These are phyloP conservation scores for Tagetes patula DNA, from an alignment of 129 eudicot genomes.

Conservation along the genomic window DNA sequence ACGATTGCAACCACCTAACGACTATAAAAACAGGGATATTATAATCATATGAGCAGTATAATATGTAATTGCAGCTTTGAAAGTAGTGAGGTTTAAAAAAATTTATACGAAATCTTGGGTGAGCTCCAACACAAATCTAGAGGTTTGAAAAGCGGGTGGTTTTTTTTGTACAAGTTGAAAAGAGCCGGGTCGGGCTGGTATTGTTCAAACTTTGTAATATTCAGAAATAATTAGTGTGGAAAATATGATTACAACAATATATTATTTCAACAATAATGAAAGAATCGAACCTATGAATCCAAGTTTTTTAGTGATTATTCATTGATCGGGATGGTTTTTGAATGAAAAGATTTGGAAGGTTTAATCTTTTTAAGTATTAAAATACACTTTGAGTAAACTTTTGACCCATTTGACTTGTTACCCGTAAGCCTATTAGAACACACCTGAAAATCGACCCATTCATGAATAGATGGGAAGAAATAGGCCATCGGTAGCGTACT, in stretches of 20 bases:
- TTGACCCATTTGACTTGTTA: not conserved
- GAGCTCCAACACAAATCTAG: not conserved
- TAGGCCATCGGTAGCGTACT: too few species aligned
- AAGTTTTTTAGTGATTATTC: too few species aligned
- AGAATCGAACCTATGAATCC: too few species aligned
- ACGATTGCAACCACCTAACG: slow-evolving; percentile 94
- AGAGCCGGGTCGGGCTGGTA: not conserved
- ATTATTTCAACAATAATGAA: not conserved
- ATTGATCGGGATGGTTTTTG: too few species aligned
- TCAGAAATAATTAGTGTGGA: not conserved
- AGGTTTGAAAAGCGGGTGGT: not conserved
- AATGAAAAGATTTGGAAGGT: not conserved
- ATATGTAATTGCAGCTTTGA: not conserved
- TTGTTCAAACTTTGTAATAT: not conserved
- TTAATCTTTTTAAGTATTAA: not conserved
- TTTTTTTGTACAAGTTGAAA: not conserved
- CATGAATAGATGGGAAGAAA: too few species aligned
- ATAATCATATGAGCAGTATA: not conserved
- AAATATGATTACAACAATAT: not conserved
- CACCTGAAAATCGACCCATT: too few species aligned
- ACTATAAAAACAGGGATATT: slow-evolving; percentile 45
- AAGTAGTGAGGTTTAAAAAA: not conserved
- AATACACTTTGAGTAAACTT: not conserved
- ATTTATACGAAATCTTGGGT: not conserved
- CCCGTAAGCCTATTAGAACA: not conserved